Percentiles rank a stretch among this genome's conserved stretches.
Conservation (phyloP, 768 basidiomycete genomes). For the Tricholoma matsutake region DNA sequence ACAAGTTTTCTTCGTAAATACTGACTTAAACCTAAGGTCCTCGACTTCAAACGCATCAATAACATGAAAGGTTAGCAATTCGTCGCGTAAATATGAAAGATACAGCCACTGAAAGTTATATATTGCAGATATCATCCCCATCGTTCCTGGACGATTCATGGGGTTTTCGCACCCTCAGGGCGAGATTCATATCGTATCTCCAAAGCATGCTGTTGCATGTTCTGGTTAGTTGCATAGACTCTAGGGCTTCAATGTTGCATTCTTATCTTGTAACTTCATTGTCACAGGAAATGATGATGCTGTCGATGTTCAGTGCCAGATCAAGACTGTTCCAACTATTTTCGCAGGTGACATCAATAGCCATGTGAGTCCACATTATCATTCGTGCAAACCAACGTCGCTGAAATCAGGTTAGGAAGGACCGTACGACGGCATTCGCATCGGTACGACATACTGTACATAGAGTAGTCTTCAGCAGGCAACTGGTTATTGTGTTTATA, state of each 20-base stretch:
- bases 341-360: conserved; percentile 45
- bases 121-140: neutral
- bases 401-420: conserved; percentile 35
- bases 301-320: conserved; percentile 50
- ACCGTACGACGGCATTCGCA: conserved; percentile 48
- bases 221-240: conserved; percentile 24
- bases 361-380: conserved; percentile 37
- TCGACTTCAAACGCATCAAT: conserved; percentile 28
- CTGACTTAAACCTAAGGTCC: neutral
- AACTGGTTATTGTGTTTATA: neutral
- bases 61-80: conserved; percentile 30
- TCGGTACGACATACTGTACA: conserved; percentile 46
- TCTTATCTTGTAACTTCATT: neutral
- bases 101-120: neutral
- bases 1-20: conserved; percentile 40
- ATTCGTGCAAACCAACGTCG: neutral
- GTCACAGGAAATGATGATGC: conserved; percentile 51
- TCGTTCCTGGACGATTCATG: conserved; percentile 20
- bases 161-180: conserved; percentile 51
- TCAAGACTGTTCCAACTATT: conserved; percentile 52
- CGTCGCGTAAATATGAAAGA: neutral
- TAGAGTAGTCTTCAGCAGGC: conserved; percentile 1
- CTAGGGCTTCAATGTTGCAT: neutral
- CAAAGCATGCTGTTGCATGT: conserved; percentile 34
- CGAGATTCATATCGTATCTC: conserved; percentile 50